Base-by-base conservation (phyloP, 495 filamentous ascomycete genomes). In the Viridothelium virens region DNA sequence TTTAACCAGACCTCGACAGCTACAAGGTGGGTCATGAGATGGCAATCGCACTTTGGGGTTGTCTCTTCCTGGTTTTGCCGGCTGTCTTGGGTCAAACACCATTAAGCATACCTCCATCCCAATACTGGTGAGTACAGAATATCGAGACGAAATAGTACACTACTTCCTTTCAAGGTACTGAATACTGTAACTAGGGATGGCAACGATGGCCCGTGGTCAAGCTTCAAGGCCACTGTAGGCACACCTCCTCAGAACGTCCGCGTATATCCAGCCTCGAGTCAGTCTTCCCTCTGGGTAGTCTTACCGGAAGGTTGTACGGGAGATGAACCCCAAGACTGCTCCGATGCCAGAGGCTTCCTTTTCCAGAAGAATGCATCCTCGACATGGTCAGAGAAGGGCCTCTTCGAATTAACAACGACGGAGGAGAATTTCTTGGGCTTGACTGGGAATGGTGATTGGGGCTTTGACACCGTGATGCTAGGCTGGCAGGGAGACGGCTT, bases 401-500 rank as follows among this genome's bases (percentile, higher is more conserved):
- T 67, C 41, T 75, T 67, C 64, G 61, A 66, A 56, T 56, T 74
- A 18, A 59, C 53, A 33, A 59, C 53, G 18, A 59, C 31, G 38
- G 72, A 72, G 67, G 72, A 73, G 62, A 47, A 65, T 25, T 67
- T 68, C 31, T 70, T 85, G 2, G 79, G 77, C 7, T 78, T 80
- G 62, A 66, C 66, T 0, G 73, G 71, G 12, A 75, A 73, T 65
- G 79, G 75, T 12, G 61, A 74, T 56, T 83, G 77, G 69, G 83
- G 81, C 3, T 76, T 79, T 38, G 84, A 86, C 56, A 81, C 78
- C 1, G 53, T 86, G 14, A 79, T 78, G 2, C 68, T 86, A 1
- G 83, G 83, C 38, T 75, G 67, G 69, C 74, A 63, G 46, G 77
- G 75, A 9, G 72, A 73, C 36, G 76, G 71, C 48, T 80, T 81